Evolutionary conservation across 1,139 yeast genomes (phyloP), one percentile per base, ranked within the genome.

Genomic region (Trichomonascaceae sp.): DNA sequence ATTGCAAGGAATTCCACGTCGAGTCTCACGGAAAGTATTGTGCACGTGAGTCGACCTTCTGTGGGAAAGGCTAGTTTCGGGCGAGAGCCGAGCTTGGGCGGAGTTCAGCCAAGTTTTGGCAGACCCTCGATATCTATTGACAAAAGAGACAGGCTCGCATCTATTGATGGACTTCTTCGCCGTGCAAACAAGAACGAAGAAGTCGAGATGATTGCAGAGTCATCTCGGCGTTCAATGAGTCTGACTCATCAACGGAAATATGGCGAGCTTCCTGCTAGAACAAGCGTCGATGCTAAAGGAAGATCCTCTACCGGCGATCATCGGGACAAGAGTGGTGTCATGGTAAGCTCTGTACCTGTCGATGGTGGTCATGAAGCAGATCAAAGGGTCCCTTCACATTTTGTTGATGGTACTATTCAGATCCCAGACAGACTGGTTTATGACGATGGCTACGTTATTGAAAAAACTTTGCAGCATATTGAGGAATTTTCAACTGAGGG

Each of bases 401-500:
- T 66, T 50, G 74, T 83, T 12, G 54, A 53, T 4, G 60, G 53
- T 12, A 58, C 54, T n/a, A 45, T 63, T 41, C 62, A 59, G 52
- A 88, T 91, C 1, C 78, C 78, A 57, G 93, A 86, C 54, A 76
- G 75, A 39, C 67, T 88, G 47, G 75, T 87, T 10, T 68, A 78
- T n/a, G 86, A 88, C 64, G 96, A 89, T 20, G 90, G 82, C 59
- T 88, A 81, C 63, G 75, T 91, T 7, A 69, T 91, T 55, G 97
- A 91, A 66, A 83, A 82, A 60, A 93, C 98, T 0, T 74, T 93
- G 55, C 87, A 88, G 62, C 96, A 95, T 61, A 80, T 95, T 55
- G 98, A 93, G 62, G 96, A 88, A 57, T 93, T 91, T 67, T 90
- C 98, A 0, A 85, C 95, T 0, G 98, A 93, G 60, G 99, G 99